Conservation (phyloP, 441 rosid species). For the Euphorbia celastroides region DNA sequence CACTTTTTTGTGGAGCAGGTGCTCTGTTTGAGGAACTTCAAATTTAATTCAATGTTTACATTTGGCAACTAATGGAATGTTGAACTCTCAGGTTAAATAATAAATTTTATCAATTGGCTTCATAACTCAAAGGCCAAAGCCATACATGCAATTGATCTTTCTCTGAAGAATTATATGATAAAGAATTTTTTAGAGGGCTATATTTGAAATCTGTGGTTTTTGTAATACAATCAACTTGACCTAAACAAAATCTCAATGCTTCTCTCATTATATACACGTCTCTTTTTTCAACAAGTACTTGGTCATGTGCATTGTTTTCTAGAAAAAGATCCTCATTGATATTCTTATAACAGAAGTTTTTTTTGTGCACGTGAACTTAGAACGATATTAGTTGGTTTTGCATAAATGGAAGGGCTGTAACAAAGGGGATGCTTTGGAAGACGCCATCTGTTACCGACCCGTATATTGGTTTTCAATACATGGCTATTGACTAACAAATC, state of each 20-base stretch:
- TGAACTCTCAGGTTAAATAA: not conserved
- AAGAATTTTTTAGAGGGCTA: not conserved
- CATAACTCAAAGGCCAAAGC: not conserved
- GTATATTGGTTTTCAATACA: no score
- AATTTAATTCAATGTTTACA: not conserved
- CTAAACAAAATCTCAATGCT: slow-evolving; percentile 6
- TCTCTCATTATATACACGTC: not conserved
- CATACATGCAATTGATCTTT: not conserved
- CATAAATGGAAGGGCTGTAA: slow-evolving; percentile 1
- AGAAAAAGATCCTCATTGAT: not conserved
- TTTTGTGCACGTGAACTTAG: slow-evolving; percentile 6
- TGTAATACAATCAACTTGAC: no score
- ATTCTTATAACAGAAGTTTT: not conserved
- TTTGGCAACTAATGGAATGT: not conserved
- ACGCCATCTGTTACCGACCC: no score
- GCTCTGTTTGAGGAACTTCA: not conserved
- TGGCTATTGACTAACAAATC: slow-evolving; percentile 16
- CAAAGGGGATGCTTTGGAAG: no score
- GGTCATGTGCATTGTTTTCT: slow-evolving; percentile 1
- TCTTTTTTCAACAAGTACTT: not conserved
- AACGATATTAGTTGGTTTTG: not conserved
- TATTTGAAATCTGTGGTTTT: not conserved
- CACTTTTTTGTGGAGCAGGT: not conserved
- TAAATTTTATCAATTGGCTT: not conserved
- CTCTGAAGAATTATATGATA: not conserved